Conservation (phyloP, 2,329 filamentous ascomycete genomes). For the Endoconidiophora polonica region DNA sequence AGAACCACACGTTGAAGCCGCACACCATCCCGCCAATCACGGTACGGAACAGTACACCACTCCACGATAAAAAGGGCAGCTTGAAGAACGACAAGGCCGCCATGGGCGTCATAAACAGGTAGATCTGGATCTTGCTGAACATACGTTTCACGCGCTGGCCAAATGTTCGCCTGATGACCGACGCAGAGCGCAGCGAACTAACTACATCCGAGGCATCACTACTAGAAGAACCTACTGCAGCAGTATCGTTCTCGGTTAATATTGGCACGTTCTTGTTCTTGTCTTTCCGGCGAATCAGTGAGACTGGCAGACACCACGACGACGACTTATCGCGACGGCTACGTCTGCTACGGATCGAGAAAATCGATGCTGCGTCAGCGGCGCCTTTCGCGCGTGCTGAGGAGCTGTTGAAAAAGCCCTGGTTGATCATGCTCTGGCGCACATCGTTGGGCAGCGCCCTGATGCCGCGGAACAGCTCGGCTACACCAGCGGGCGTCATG, state of each 20-base stretch:
- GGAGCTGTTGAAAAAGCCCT: background rate
- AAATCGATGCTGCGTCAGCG: slow-evolving; percentile 1
- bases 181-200: no score
- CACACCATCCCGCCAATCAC: slow-evolving; percentile 6
- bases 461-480: background rate
- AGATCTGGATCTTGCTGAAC: slow-evolving; percentile 1
- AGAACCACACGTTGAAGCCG: slow-evolving; percentile 11
- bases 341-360: background rate
- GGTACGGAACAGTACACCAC: slow-evolving; percentile 8
- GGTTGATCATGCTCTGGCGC: background rate
- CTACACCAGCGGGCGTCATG: background rate
- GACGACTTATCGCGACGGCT: background rate
- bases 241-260: no score
- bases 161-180: background rate
- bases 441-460: background rate
- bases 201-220: no score
- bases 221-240: no score
- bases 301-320: background rate
- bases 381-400: background rate
- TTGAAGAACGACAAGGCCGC: slow-evolving; percentile 10
- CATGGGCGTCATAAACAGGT: slow-evolving; percentile 8
- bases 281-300: background rate
- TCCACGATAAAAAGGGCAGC: slow-evolving; percentile 5
- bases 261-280: no score
- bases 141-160: background rate